Conservation (phyloP, 352 stramenopile species). For the Pythium monospermum region DNA sequence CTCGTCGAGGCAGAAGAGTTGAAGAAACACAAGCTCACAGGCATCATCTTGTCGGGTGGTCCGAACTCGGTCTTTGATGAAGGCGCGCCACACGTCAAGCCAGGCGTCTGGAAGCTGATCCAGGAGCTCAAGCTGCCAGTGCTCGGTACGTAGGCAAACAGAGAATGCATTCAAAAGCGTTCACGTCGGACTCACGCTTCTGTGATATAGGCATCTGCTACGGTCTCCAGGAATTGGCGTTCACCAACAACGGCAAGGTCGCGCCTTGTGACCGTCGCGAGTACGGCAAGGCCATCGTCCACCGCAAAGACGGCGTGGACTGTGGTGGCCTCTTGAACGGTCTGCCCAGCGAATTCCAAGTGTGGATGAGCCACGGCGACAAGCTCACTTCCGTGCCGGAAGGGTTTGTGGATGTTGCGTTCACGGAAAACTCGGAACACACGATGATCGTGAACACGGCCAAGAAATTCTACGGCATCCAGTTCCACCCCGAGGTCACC, state of each 20-base stretch:
- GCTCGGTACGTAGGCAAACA: constrained; percentile 48
- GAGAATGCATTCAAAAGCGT: constrained; percentile 1
- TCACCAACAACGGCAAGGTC: constrained; percentile 95
- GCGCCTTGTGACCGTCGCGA: constrained; percentile 92
- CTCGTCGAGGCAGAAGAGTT: constrained; percentile 92
- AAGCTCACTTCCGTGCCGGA: constrained; percentile 94
- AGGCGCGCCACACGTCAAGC: constrained; percentile 91
- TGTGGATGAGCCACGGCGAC: constrained; percentile 99
- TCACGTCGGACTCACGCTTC: constrained; percentile 4
- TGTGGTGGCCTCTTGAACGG: constrained; percentile 86
- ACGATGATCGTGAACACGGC: constrained; percentile 93
- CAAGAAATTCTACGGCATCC: constrained; percentile 95
- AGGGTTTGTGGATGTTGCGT: constrained; percentile 89
- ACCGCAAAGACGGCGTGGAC: constrained; percentile 44
- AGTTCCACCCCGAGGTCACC: constrained; percentile 97
- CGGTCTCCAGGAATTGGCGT: constrained; percentile 92
- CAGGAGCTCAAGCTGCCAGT: constrained; percentile 95
- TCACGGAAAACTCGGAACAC: constrained; percentile 90
- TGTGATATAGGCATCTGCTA: constrained; percentile 92
- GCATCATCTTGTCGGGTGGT: constrained; percentile 97
- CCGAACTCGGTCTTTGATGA: constrained; percentile 97
- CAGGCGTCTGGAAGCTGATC: constrained; percentile 96
- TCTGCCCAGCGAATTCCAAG: constrained; percentile 92
- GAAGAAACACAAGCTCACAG: constrained; percentile 90
- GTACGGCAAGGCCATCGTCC: constrained; percentile 97